A percentile compares a stretch with the other conserved stretches of the same genome.
These are phyloP conservation scores for Dendrobium officinale DNA, from an alignment of 106 monocot genomes.

Conservation along the genomic window DNA sequence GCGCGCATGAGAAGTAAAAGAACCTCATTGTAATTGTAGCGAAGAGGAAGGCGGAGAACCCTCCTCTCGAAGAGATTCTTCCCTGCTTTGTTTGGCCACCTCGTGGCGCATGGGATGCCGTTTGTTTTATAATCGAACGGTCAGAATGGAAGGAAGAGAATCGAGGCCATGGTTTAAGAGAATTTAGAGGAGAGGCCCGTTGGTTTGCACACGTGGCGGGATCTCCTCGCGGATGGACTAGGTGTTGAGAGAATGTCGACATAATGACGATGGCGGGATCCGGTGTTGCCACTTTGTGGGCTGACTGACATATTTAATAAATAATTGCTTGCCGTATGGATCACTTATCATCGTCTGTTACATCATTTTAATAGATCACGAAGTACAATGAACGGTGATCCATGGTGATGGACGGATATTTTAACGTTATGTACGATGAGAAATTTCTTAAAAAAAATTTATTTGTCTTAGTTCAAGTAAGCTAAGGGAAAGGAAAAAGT, in stretches of 20 bases:
- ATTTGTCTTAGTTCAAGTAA: too few species aligned
- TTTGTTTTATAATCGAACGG: not conserved
- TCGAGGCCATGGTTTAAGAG: not conserved
- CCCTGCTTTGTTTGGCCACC: not conserved
- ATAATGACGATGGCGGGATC: not conserved
- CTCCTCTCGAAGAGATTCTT: not conserved
- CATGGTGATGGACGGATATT: too few species aligned
- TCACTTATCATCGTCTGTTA: too few species aligned
- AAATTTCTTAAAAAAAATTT: too few species aligned
- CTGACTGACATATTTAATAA: not conserved
- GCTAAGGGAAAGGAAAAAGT: too few species aligned
- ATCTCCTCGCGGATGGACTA: not conserved
- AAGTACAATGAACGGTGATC: too few species aligned
- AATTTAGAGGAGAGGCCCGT: not conserved
- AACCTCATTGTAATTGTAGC: too few species aligned
- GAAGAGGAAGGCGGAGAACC: not conserved
- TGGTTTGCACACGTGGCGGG: not conserved
- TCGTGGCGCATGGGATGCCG: not conserved
- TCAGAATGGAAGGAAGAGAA: not conserved
- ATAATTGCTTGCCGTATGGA: not conserved
- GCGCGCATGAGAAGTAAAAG: not conserved
- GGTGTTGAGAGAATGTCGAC: conserved; percentile 5
- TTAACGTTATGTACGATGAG: too few species aligned
- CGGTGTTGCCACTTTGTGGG: not conserved
- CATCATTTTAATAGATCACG: too few species aligned